Evolutionary conservation across 2,329 filamentous ascomycete species (phyloP), one percentile per base, ranked within the genome.

Genomic region (Fusarium caatingaense): DNA sequence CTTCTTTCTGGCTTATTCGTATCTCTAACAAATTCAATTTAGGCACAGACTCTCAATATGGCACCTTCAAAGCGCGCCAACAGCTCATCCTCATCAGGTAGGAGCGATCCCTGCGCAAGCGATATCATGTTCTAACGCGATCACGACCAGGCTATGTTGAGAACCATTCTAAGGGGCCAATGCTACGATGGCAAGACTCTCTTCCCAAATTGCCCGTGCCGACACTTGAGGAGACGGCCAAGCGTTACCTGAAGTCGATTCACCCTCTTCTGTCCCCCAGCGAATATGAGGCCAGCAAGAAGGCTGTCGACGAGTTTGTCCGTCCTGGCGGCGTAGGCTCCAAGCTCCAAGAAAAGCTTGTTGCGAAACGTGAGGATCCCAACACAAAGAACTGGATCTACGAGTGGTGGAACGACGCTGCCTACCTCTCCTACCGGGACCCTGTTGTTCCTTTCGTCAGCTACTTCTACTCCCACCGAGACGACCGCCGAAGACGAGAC

Each of bases 391-490:
- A 98, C 83, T 99, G 96, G 96, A 86, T 99, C 60, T 90, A 92
- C 74, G 95, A 99, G 74, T 99, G 96, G 96, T 99, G 96, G 96
- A 98, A 99, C 80, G 89, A 97, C 56, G 89, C 90, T 7, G 96
- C 96, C 62, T 99, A 99, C 83, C 89, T 99, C 71, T 87, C 84
- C 71, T 98, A 98, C 85, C 92, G 95, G 72, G 96, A 98, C 80
- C 96, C 96, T 13, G 93, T 99, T 48, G 93, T 98, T 20, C 96
- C 96, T 66, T 99, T 98, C 79, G 96, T 99, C 77, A 97, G 93
- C 82, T 99, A 99, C 88, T 99, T 99, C 85, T 99, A 99, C 85
- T 98, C 94, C 58, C 95, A 98, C 84, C 90, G 93, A 73, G 96
- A 99, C 81, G 97, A 99, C 82, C 90, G 93, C 74, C 88, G 91